Conservation (phyloP, 148 eudicot species). For the Bassia scoparia region DNA sequence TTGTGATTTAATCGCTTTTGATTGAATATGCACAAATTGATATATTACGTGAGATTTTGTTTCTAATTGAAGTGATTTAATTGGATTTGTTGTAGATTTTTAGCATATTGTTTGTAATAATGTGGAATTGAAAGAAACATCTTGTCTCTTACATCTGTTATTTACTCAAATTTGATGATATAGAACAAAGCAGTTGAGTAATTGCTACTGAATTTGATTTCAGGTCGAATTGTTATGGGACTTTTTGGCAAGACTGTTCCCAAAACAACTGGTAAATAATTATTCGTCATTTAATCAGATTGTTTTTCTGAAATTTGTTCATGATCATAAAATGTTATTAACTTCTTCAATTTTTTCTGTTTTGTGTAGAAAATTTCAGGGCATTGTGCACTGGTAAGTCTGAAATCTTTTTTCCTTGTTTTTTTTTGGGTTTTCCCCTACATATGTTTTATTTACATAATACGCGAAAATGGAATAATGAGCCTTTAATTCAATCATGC, state of each 20-base stretch:
- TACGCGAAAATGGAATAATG: background rate
- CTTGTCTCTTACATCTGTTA: background rate
- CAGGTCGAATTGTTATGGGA: conserved; percentile 92
- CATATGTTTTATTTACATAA: too few relatives aligned
- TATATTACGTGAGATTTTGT: background rate
- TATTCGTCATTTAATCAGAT: background rate
- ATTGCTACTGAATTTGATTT: conserved; percentile 15
- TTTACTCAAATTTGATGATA: background rate
- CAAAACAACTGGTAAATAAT: conserved; percentile 75
- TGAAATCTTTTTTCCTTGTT: background rate
- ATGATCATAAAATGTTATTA: background rate
- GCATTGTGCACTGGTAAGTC: conserved; percentile 91
- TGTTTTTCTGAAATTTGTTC: background rate
- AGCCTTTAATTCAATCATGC: background rate
- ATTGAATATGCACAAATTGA: background rate
- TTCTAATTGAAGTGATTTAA: background rate
- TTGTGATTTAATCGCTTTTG: background rate
- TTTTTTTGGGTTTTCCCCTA: background rate
- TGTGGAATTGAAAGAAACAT: background rate
- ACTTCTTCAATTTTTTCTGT: conserved; percentile 5
- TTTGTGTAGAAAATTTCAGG: conserved; percentile 79
- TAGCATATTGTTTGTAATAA: background rate
- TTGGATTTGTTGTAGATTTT: background rate
- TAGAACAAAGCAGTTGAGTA: background rate
- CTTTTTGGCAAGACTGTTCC: conserved; percentile 97